phyloP scores from a whole-genome alignment of 1,284 basidiomycete genomes.

The Singerocomus rubriflavus region DNA sequence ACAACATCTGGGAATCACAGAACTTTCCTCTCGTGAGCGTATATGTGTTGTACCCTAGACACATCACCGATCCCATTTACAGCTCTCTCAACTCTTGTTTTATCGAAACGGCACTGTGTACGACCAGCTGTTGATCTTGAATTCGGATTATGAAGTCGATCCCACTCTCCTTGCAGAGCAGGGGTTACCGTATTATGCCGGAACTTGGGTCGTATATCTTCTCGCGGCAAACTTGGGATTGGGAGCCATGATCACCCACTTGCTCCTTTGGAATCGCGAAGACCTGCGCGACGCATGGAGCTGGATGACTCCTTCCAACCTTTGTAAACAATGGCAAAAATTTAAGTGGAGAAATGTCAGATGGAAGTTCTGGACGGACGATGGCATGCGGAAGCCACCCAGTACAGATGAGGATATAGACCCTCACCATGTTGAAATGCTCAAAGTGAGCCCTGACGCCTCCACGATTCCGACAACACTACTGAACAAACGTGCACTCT shows the following conservation, averaged over 20 bases:
- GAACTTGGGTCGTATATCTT: constrained; percentile 41
- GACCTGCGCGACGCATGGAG: constrained; percentile 44
- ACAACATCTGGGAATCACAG: constrained; percentile 47
- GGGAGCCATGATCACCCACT: constrained; percentile 48
- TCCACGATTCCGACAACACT: background rate
- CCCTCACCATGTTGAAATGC: constrained; percentile 55
- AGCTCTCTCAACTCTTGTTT: constrained; percentile 51
- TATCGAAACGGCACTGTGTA: constrained; percentile 49
- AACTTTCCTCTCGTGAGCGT: constrained; percentile 46
- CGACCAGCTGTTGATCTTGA: constrained; percentile 46
- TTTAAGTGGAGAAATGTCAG: constrained; percentile 32
- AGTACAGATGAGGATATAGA: constrained; percentile 37
- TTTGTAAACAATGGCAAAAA: constrained; percentile 26
- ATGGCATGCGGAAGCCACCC: constrained; percentile 35
- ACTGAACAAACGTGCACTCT: background rate
- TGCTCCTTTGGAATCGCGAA: constrained; percentile 49
- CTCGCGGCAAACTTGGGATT: constrained; percentile 33
- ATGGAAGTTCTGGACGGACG: constrained; percentile 45
- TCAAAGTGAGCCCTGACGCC: constrained; percentile 35
- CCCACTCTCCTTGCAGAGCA: constrained; percentile 40
- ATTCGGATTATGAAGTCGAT: constrained; percentile 48
- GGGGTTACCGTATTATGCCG: constrained; percentile 37
- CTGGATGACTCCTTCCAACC: constrained; percentile 36
- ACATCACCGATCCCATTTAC: background rate
- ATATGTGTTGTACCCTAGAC: background rate